These are phyloP conservation scores for Kazachstania taianensis DNA, from an alignment of 805 yeast genomes.

Conservation along the genomic window DNA sequence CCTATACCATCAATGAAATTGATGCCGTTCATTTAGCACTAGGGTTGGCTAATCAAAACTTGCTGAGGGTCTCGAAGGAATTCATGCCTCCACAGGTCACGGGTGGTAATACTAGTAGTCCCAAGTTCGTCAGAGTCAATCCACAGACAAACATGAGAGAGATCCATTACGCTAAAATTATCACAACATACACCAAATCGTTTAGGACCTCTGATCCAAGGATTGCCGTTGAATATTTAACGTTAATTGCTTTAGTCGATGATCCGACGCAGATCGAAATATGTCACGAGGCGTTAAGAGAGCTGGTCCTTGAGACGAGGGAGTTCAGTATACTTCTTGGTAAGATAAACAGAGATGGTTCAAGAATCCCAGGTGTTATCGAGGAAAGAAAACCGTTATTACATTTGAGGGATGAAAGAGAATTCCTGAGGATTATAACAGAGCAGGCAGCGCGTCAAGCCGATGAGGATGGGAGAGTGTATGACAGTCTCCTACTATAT, in stretches of 20 bases:
- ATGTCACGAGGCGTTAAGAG: constrained; percentile 72
- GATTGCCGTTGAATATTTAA: constrained; percentile 83
- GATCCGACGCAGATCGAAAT: constrained; percentile 39
- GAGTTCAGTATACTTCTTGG: constrained; percentile 78
- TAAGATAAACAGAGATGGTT: constrained; percentile 68
- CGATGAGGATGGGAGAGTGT: constrained; percentile 80
- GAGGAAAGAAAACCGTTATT: constrained; percentile 66
- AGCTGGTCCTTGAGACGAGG: constrained; percentile 74
- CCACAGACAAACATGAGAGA: constrained; percentile 29
- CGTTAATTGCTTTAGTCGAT: constrained; percentile 51
- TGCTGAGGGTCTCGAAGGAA: constrained; percentile 30
- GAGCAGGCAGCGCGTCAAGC: constrained; percentile 80
- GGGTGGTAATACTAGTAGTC: too few species aligned
- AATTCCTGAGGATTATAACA: constrained; percentile 60
- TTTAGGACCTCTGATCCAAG: constrained; percentile 82
- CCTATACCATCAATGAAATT: constrained; percentile 49
- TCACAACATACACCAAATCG: constrained; percentile 73
- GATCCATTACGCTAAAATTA: constrained; percentile 45
- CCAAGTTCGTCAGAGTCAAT: constrained; percentile 2
- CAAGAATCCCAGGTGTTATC: constrained; percentile 70
- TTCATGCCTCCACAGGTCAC: too few species aligned
- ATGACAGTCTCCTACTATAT: constrained; percentile 76
- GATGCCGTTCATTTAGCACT: constrained; percentile 88
- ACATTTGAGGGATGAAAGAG: constrained; percentile 44
- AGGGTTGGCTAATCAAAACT: constrained; percentile 62